These are phyloP conservation scores for Macadamia integrifolia DNA, from an alignment of 164 flowering plant genomes.

Conservation along the genomic window DNA sequence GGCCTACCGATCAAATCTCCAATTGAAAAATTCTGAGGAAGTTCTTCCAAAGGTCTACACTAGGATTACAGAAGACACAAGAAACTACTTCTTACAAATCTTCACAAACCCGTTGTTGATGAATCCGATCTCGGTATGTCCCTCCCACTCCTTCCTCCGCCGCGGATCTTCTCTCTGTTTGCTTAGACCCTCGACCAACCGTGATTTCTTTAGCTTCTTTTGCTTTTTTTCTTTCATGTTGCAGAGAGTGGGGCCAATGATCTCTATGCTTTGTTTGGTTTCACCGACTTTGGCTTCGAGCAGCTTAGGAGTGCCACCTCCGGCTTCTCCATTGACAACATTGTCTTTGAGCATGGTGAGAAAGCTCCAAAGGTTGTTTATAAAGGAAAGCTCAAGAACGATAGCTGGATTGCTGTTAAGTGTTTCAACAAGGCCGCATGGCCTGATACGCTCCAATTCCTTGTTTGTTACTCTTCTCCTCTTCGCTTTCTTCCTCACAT, in stretches of 20 bases:
- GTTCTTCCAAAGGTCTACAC: too few species aligned
- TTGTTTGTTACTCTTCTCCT: conserved; percentile 34
- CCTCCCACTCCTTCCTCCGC: neutral
- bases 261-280: conserved; percentile 35
- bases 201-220: neutral
- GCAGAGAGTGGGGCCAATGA: conserved; percentile 59
- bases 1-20: conserved; percentile 27
- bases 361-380: conserved; percentile 95
- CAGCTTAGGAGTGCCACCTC: conserved; percentile 61
- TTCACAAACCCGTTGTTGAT: conserved; percentile 50
- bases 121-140: conserved; percentile 60
- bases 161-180: neutral
- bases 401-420: conserved; percentile 73
- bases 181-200: neutral
- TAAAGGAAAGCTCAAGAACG: conserved; percentile 54
- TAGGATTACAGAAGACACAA: too few species aligned
- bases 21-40: conserved; percentile 14
- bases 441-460: conserved; percentile 90
- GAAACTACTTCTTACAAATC: neutral
- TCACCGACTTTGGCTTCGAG: conserved; percentile 65
- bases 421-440: conserved; percentile 77
- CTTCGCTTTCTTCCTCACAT: neutral
- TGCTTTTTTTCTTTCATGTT: neutral
- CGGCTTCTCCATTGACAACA: conserved; percentile 68
- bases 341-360: conserved; percentile 94